Evolutionary conservation across 139 green algal genomes (phyloP).

Genomic region (Coelastrella sp.): DNA sequence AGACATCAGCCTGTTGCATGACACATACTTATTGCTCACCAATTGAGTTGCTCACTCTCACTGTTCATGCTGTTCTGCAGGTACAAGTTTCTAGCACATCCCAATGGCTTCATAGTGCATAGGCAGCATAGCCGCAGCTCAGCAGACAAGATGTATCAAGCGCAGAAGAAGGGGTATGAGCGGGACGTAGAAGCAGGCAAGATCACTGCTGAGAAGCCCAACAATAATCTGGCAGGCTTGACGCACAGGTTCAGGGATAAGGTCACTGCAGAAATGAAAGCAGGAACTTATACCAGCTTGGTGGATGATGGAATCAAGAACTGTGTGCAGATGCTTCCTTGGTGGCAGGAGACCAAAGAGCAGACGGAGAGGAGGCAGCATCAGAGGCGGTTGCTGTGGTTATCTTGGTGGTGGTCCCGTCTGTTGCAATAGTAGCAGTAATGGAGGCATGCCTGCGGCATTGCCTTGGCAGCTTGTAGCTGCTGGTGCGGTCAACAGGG

Average conservation of each 20-base stretch:
- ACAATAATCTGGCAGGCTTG: constrained; percentile 39
- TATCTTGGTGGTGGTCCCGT: background rate
- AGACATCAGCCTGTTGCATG: too few relatives aligned
- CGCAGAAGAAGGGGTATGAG: constrained; percentile 51
- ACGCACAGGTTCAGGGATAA: constrained; percentile 48
- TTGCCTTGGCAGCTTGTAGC: too few relatives aligned
- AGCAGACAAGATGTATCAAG: constrained; percentile 55
- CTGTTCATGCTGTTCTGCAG: background rate
- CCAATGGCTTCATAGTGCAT: constrained; percentile 45
- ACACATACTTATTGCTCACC: too few relatives aligned
- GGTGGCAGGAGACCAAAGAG: constrained; percentile 33
- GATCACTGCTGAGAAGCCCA: constrained; percentile 26
- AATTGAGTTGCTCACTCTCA: background rate
- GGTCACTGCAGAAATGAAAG: constrained; percentile 29
- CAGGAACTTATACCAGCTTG: constrained; percentile 20
- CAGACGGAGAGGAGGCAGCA: background rate
- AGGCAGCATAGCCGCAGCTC: constrained; percentile 45
- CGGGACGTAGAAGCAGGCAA: background rate
- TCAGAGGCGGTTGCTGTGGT: background rate
- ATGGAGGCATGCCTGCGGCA: too few relatives aligned
- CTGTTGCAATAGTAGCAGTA: background rate
- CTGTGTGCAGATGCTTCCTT: constrained; percentile 39
- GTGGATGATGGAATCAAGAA: constrained; percentile 39
- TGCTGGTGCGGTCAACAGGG: too few relatives aligned
- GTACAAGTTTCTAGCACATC: constrained; percentile 47